phyloP scores from a whole-genome alignment of 306 rosid species.

The Trichosanthes truncata region DNA sequence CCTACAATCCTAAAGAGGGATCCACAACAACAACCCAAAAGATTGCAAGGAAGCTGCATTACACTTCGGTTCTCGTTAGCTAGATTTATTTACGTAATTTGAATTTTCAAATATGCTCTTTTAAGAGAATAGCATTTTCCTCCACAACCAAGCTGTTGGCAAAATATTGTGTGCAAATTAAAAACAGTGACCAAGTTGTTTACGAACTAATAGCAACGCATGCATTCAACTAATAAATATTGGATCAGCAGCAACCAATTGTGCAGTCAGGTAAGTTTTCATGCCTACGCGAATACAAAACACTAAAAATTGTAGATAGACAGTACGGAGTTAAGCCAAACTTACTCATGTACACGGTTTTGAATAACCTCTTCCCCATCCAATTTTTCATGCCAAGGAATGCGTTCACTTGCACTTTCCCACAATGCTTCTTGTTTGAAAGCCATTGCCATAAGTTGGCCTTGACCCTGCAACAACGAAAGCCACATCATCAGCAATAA shows the following conservation, averaged over 20 bases:
- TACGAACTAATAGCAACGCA: not conserved
- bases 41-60: not conserved
- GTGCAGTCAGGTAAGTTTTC: conserved; percentile 1
- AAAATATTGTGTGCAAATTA: not conserved
- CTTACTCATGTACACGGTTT: conserved; percentile 93
- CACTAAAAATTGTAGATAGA: not conserved
- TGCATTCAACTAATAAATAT: not conserved
- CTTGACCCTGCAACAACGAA: conserved; percentile 54
- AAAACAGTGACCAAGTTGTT: not conserved
- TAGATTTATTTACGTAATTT: not conserved
- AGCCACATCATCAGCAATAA: conserved; percentile 17
- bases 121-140: not conserved
- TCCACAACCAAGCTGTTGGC: not conserved
- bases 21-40: not conserved
- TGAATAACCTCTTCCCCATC: conserved; percentile 91
- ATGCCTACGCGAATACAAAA: not conserved
- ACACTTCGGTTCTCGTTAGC: not conserved
- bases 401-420: conserved; percentile 77
- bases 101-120: not conserved
- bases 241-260: conserved; percentile 8
- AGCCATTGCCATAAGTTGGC: conserved; percentile 75
- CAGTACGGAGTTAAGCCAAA: not conserved
- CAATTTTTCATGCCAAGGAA: conserved; percentile 83
- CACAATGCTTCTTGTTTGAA: conserved; percentile 85
- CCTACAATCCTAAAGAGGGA: not conserved